Percentiles rank a stretch among this genome's conserved stretches.
These are phyloP conservation scores for Betula pendula DNA, from an alignment of 306 rosid genomes.

Conservation along the genomic window DNA sequence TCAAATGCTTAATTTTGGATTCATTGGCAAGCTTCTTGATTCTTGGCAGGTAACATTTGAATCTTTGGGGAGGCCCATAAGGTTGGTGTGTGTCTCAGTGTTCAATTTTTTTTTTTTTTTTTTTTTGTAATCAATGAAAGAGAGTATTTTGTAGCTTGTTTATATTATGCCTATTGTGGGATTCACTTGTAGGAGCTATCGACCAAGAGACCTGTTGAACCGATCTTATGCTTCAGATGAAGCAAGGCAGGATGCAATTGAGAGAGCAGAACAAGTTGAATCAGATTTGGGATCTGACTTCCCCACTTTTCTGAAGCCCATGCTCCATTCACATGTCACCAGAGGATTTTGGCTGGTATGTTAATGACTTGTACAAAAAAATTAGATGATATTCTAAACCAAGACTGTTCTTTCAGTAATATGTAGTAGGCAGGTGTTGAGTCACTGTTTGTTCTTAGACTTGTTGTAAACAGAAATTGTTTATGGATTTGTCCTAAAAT, in stretches of 20 bases:
- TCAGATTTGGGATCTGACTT: slow-evolving; percentile 35
- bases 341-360: slow-evolving; percentile 67
- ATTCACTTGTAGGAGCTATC: slow-evolving; percentile 30
- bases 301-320: slow-evolving; percentile 48
- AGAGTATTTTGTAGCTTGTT: not conserved
- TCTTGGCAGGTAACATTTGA: slow-evolving; percentile 42
- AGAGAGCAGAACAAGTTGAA: slow-evolving; percentile 40
- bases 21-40: not conserved
- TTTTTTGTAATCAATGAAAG: not conserved
- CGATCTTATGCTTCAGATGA: slow-evolving; percentile 49
- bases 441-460: not conserved
- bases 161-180: not conserved
- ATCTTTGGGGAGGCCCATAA: slow-evolving; percentile 34
- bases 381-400: not conserved
- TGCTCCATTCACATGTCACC: slow-evolving; percentile 57
- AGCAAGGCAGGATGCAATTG: slow-evolving; percentile 39
- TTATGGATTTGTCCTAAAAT: not conserved
- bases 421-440: not conserved
- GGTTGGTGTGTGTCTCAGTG: slow-evolving; percentile 18
- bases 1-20: not conserved
- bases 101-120: too few species aligned
- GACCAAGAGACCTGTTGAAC: slow-evolving; percentile 40
- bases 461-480: not conserved
- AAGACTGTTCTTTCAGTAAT: not conserved
- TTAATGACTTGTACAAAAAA: not conserved